These are phyloP conservation scores for Thuja plicata DNA, from an alignment of 83 land plant genomes.

Conservation along the genomic window DNA sequence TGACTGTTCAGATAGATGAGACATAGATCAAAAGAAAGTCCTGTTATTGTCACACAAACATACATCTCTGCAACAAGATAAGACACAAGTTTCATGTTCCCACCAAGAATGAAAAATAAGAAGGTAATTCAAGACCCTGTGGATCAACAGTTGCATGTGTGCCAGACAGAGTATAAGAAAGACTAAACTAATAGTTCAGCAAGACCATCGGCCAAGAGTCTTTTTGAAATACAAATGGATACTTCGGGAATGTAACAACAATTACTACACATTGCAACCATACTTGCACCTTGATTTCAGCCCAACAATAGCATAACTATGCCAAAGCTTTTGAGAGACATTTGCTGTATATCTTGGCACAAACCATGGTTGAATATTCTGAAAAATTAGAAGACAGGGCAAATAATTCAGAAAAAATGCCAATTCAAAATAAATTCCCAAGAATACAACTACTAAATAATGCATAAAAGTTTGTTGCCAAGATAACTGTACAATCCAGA, in stretches of 20 bases:
- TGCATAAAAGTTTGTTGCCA: too few relatives aligned
- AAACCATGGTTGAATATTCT: too few relatives aligned
- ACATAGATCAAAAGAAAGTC: not conserved
- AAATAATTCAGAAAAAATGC: too few relatives aligned
- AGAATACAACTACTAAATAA: too few relatives aligned
- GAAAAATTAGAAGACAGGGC: too few relatives aligned
- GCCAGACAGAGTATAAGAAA: not conserved
- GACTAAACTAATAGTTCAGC: not conserved
- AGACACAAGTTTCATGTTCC: not conserved
- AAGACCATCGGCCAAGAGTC: not conserved
- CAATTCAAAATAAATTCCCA: too few relatives aligned
- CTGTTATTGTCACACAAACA: not conserved
- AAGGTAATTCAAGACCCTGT: not conserved
- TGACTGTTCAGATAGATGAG: not conserved
- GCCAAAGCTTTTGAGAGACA: too few relatives aligned
- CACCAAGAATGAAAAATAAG: not conserved
- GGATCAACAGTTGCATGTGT: not conserved
- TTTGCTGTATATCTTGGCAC: too few relatives aligned
- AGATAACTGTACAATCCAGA: not conserved
- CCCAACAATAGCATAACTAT: too few relatives aligned
- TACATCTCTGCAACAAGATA: not conserved
- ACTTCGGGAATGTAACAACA: not conserved
- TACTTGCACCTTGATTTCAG: too few relatives aligned
- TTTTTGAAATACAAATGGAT: not conserved
- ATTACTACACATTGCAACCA: too few relatives aligned